Conservation (phyloP, 148 eudicot genomes). For the Silene latifolia region DNA sequence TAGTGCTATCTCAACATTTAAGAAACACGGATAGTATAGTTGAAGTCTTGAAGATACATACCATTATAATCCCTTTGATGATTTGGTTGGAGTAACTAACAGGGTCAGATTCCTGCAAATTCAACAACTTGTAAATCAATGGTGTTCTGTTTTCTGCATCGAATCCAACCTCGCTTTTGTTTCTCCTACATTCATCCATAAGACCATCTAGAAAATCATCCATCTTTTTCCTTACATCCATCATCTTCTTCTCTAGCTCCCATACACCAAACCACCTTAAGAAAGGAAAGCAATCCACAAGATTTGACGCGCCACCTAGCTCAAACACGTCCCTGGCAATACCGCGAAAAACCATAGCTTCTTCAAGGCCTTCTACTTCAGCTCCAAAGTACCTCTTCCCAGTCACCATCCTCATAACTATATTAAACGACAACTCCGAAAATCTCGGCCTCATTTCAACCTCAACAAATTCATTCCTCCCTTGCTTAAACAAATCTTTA, state of each 20-base stretch:
- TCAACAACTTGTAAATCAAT: slow-evolving; percentile 29
- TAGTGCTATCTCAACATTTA: too few species aligned
- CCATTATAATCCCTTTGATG: slow-evolving; percentile 42
- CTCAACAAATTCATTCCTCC: not conserved
- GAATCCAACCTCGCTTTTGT: not conserved
- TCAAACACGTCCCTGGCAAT: slow-evolving; percentile 22
- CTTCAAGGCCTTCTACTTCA: slow-evolving; percentile 9
- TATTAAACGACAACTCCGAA: slow-evolving; percentile 34
- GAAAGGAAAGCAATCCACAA: slow-evolving; percentile 32
- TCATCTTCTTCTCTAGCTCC: slow-evolving; percentile 30
- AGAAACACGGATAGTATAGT: too few species aligned
- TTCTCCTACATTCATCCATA: slow-evolving; percentile 22
- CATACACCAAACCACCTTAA: slow-evolving; percentile 30
- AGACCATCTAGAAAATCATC: slow-evolving; percentile 30
- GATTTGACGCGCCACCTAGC: slow-evolving; percentile 18
- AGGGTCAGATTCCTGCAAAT: slow-evolving; percentile 32
- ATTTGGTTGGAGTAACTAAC: slow-evolving; percentile 26
- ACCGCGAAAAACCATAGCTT: slow-evolving; percentile 17
- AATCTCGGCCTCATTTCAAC: slow-evolving; percentile 33
- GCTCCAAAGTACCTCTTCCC: slow-evolving; percentile 38
- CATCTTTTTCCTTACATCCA: slow-evolving; percentile 10
- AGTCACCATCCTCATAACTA: slow-evolving; percentile 33
- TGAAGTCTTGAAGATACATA: slow-evolving; percentile 14
- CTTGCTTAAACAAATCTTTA: slow-evolving; percentile 13
- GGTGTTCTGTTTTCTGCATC: slow-evolving; percentile 7